phyloP scores from a whole-genome alignment of 768 basidiomycete species.

The Termitomyces sp. region DNA sequence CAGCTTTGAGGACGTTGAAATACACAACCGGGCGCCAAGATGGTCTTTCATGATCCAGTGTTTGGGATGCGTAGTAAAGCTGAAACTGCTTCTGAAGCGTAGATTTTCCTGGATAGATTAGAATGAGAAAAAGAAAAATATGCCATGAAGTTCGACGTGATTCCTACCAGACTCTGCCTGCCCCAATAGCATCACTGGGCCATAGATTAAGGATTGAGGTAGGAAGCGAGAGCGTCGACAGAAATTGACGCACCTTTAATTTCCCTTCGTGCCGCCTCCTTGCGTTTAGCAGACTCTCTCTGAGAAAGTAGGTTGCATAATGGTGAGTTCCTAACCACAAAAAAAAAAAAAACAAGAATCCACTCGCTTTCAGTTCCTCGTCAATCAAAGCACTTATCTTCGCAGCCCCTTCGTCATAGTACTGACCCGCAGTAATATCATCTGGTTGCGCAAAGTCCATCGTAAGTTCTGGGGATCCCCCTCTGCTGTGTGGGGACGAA shows the following conservation, averaged over 20 bases:
- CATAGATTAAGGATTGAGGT: neutral
- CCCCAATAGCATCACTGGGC: slow-evolving; percentile 66
- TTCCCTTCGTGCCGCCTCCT: slow-evolving; percentile 33
- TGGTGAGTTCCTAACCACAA: neutral
- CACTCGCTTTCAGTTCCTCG: slow-evolving; percentile 49
- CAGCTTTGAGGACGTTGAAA: slow-evolving; percentile 79
- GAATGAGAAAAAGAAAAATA: neutral
- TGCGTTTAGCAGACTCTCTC: slow-evolving; percentile 46
- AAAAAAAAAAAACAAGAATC: neutral
- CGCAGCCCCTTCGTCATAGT: slow-evolving; percentile 39
- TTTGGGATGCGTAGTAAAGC: slow-evolving; percentile 68
- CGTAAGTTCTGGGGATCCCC: slow-evolving; percentile 5
- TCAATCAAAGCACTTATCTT: slow-evolving; percentile 50
- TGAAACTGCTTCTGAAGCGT: slow-evolving; percentile 86
- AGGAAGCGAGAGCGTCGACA: neutral
- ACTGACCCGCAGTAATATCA: slow-evolving; percentile 6
- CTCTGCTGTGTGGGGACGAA: neutral
- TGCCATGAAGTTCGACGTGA: neutral
- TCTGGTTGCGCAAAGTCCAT: slow-evolving; percentile 13
- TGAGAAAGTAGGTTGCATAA: slow-evolving; percentile 17
- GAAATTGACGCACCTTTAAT: slow-evolving; percentile 44
- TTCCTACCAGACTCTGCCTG: slow-evolving; percentile 64
- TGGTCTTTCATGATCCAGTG: slow-evolving; percentile 66
- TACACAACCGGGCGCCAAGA: slow-evolving; percentile 80
- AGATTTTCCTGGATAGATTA: slow-evolving; percentile 55